Evolutionary conservation across 495 filamentous ascomycete genomes (phyloP), one percentile per base, ranked within the genome.

Genomic region (Penicillium roqueforti): DNA sequence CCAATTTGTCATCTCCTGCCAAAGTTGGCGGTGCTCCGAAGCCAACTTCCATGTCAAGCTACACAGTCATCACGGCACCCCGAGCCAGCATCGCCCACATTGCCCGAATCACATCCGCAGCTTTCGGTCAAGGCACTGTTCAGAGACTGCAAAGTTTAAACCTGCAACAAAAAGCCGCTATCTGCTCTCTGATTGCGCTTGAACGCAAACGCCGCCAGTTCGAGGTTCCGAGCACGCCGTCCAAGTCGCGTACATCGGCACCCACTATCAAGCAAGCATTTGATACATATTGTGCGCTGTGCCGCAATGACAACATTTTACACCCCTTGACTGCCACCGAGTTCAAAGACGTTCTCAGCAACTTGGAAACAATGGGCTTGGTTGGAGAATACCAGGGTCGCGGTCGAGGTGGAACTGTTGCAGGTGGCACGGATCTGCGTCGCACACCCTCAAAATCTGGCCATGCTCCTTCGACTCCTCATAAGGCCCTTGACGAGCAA

Each of bases 101-200:
- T 43, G 92, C 92, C 55, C 88, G 88, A 46, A 83, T 97, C 56
- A 91, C 95, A 0, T 85, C 92, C 0, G 79, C 89, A 1, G 84
- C 88, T 16, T 93, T 97, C 58, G 86, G 88, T 59, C 89, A 95
- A 59, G 91, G 89, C 31, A 84, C 90, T 11, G 79, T 76, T 10
- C 88, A 95, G 56, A 81, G 93, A 49, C 80, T 99, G 6, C 86
- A 88, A 69, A 83, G 82, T 1, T 79, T 99, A 39, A 97, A 97
- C 62, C 79, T 97, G 1, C 93, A 99, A 60, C 95, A 97, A 75
- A 99, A 96, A 69, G 93, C 92, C 3, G 91, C 89, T 7, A 80
- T 99, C 22, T 97, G 95, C 69, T 81, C 92, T 0, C 76, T 97
- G 25, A 75, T 91, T 42, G 88, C 90, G 1, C 79, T 92, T 2